Base-by-base conservation (phyloP, 805 yeast genomes). In the Ogataea trehaloabstinens region DNA sequence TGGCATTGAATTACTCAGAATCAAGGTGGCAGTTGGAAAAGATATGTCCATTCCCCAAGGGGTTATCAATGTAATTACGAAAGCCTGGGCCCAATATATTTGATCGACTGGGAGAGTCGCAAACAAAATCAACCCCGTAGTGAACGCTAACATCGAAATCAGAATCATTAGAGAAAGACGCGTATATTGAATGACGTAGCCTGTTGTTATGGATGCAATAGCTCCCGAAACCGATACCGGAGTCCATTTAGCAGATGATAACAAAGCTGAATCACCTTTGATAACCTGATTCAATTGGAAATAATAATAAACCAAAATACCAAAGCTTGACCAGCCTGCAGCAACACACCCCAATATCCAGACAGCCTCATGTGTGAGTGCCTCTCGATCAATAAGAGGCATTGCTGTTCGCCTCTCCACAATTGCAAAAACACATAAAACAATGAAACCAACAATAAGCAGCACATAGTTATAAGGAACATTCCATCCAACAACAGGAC, bases 81-180 rank as follows among this genome's bases (percentile, higher is more conserved):
- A 30, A 7, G 34, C 17, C 21, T n/a, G 17, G 8, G 34, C 34
- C 34, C 34, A 30, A 21, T 30, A 30, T n/a, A 17, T 30, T 30
- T 30, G 18, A 8, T 30, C 21, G 13, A 17, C 21, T 7, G 18
- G 10, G 13, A 12, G 6, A 6, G 34, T 30, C 6, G 34, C 34
- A 30, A 30, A 21, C 21, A 30, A 13, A 30, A 30, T 30, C 12
- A 12, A 18, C 12, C 18, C 18, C 10, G 17, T 30, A 19, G 18
- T 11, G 13, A 30, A 30, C 8, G 18, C 19, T 8, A 17, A 10
- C 21, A 30, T n/a, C 10, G 34, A 19, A 6, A 12, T 8, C 6
- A 17, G 10, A 7, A 30, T 8, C 34, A 30, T 12, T 6, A 30
- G 10, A 7, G 18, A n/a, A 6, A 21, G 19, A 10, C 18, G 34